These are phyloP conservation scores for Mychonastes homosphaera DNA, from an alignment of 139 green algal genomes.

Conservation along the genomic window DNA sequence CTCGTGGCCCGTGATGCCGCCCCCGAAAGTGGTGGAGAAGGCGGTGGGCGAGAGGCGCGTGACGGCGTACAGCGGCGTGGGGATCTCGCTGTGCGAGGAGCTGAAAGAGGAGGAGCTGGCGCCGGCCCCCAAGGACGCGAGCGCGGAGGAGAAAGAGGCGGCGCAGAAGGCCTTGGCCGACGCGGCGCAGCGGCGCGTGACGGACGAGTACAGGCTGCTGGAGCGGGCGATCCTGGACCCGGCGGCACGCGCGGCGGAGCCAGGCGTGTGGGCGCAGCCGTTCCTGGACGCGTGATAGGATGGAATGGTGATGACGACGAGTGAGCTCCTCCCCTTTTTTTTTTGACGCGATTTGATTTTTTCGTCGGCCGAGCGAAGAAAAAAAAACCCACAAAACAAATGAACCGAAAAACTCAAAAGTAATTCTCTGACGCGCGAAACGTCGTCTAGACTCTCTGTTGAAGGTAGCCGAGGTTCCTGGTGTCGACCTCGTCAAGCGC, in stretches of 20 bases:
- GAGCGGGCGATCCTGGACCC: slow-evolving; percentile 49
- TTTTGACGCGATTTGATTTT: no score
- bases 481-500: no score
- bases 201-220: slow-evolving; percentile 39
- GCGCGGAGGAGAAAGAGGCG: slow-evolving; percentile 46
- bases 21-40: slow-evolving; percentile 69
- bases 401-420: no score
- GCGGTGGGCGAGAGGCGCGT: slow-evolving; percentile 68
- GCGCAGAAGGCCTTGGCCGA: slow-evolving; percentile 32
- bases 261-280: no score
- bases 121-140: not conserved
- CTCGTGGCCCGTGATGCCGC: slow-evolving; percentile 86
- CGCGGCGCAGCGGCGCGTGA: slow-evolving; percentile 29
- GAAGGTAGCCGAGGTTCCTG: no score
- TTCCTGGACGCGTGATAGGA: no score
- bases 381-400: no score
- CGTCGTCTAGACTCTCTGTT: no score
- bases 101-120: slow-evolving; percentile 38
- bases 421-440: no score
- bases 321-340: no score
- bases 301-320: no score
- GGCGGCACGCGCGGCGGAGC: slow-evolving; percentile 18
- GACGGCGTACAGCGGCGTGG: slow-evolving; percentile 58
- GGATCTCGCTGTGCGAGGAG: slow-evolving; percentile 58
- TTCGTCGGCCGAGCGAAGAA: no score